A percentile compares a stretch with the other conserved stretches of the same genome.
Conservation (phyloP, 2,329 filamentous ascomycete genomes). For the Xylariales sp. region DNA sequence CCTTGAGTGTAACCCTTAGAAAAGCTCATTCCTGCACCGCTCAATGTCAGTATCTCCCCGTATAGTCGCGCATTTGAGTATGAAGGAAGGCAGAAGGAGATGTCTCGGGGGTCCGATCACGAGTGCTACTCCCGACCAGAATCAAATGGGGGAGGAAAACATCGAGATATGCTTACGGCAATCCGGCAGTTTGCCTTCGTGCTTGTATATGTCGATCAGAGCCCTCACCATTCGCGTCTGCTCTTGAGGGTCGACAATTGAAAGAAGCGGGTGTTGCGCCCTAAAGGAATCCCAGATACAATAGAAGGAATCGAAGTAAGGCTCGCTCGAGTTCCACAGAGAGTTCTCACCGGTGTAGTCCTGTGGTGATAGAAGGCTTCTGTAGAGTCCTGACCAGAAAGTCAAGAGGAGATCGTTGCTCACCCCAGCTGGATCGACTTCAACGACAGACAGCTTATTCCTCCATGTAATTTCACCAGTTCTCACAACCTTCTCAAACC, state of each 20-base stretch:
- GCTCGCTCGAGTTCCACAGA: constrained; percentile 62
- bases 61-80: too few species aligned
- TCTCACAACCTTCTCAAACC: constrained; percentile 53
- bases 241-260: constrained; percentile 62
- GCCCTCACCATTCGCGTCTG: constrained; percentile 68
- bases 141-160: too few species aligned
- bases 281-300: constrained; percentile 73
- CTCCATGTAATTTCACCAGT: constrained; percentile 57
- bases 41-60: too few species aligned
- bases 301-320: constrained; percentile 67
- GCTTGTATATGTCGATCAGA: constrained; percentile 66
- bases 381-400: constrained; percentile 69
- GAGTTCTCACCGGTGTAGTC: constrained; percentile 74
- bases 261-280: constrained; percentile 67
- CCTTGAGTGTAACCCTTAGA: constrained; percentile 74
- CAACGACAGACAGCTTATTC: constrained; percentile 56
- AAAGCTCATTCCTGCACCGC: too few species aligned
- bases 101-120: too few species aligned
- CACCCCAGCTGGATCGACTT: constrained; percentile 49
- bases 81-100: too few species aligned
- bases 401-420: constrained; percentile 53
- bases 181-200: constrained; percentile 63
- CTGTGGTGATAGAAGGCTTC: constrained; percentile 65
- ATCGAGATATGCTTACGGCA: too few species aligned
- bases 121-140: too few species aligned